phyloP scores from a whole-genome alignment of 129 eudicot species.

The Flaveria bidentis region DNA sequence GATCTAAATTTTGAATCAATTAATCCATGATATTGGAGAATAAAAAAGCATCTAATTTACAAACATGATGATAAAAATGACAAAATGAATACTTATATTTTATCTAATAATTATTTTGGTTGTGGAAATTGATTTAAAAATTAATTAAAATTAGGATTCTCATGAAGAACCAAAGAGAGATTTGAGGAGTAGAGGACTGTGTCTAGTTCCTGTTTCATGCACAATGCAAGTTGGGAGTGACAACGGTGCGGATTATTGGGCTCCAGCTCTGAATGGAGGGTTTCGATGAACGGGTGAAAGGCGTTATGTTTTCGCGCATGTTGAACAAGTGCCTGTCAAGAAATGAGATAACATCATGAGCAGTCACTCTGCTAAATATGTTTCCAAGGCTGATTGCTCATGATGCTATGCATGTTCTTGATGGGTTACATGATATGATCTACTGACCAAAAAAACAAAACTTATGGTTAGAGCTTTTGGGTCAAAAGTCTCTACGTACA shows the following conservation, averaged over 20 bases:
- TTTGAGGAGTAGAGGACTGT: slow-evolving; percentile 79
- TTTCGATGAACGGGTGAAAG: slow-evolving; percentile 45
- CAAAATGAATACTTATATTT: too few relatives aligned
- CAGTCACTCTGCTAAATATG: slow-evolving; percentile 76
- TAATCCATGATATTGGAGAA: background rate
- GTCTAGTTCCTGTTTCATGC: slow-evolving; percentile 80
- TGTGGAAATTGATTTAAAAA: background rate
- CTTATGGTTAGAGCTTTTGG: slow-evolving; percentile 29
- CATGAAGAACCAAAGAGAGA: slow-evolving; percentile 49
- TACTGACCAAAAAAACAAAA: slow-evolving; percentile 31
- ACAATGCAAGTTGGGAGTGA: slow-evolving; percentile 80
- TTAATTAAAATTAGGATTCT: slow-evolving; percentile 20
- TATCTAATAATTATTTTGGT: background rate
- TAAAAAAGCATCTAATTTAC: background rate
- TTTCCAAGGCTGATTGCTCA: slow-evolving; percentile 90
- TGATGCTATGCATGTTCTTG: slow-evolving; percentile 85
- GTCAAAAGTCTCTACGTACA: slow-evolving; percentile 31
- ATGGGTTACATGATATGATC: slow-evolving; percentile 33
- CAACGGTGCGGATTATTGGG: slow-evolving; percentile 89
- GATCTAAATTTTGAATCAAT: background rate
- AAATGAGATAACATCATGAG: slow-evolving; percentile 86
- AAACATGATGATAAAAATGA: background rate
- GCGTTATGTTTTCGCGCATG: slow-evolving; percentile 12
- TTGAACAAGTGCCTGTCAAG: slow-evolving; percentile 34
- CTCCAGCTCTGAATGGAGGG: slow-evolving; percentile 74